A percentile compares a stretch with the other conserved stretches of the same genome.
Conservation (phyloP, 306 rosid species). For the Vigna angularis region DNA sequence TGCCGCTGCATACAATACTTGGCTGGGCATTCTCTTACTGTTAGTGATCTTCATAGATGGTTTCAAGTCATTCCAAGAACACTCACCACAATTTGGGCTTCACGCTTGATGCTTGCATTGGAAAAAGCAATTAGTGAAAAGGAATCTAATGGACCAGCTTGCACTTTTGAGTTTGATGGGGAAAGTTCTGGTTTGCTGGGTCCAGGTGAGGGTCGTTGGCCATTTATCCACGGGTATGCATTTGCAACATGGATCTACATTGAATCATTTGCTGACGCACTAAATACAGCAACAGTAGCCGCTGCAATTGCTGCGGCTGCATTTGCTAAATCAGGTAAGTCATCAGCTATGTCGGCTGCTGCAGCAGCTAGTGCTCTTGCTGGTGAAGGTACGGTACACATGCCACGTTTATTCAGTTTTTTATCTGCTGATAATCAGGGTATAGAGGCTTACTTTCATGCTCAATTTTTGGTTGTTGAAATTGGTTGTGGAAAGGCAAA, state of each 20-base stretch:
- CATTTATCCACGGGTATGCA: slow-evolving; percentile 90
- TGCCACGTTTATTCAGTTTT: slow-evolving; percentile 97
- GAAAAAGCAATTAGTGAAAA: slow-evolving; percentile 91
- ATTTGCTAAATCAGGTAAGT: slow-evolving; percentile 92
- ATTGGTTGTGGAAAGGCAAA: slow-evolving; percentile 87
- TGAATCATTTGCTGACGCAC: slow-evolving; percentile 96
- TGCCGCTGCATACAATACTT: slow-evolving; percentile 94
- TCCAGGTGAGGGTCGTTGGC: slow-evolving; percentile 99
- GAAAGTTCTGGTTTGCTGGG: slow-evolving; percentile 99
- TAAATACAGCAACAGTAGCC: slow-evolving; percentile 97
- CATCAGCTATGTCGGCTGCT: slow-evolving; percentile 99
- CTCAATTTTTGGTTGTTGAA: slow-evolving; percentile 98
- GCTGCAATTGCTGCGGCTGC: slow-evolving; percentile 99
- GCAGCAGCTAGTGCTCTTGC: slow-evolving; percentile 99
- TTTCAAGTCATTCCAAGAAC: slow-evolving; percentile 80
- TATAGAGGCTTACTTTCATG: slow-evolving; percentile 97
- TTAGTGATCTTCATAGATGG: slow-evolving; percentile 83
- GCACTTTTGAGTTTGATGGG: slow-evolving; percentile 97
- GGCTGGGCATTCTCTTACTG: slow-evolving; percentile 91
- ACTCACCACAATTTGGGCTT: slow-evolving; percentile 79
- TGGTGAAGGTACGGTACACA: slow-evolving; percentile 97
- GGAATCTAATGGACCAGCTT: slow-evolving; percentile 91
- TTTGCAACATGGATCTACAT: slow-evolving; percentile 99
- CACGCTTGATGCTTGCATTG: slow-evolving; percentile 80
- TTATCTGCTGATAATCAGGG: slow-evolving; percentile 97